A percentile compares a stretch with the other conserved stretches of the same genome.
These are phyloP conservation scores for Xylaria nigripes DNA, from an alignment of 495 filamentous ascomycete species.

Conservation along the genomic window DNA sequence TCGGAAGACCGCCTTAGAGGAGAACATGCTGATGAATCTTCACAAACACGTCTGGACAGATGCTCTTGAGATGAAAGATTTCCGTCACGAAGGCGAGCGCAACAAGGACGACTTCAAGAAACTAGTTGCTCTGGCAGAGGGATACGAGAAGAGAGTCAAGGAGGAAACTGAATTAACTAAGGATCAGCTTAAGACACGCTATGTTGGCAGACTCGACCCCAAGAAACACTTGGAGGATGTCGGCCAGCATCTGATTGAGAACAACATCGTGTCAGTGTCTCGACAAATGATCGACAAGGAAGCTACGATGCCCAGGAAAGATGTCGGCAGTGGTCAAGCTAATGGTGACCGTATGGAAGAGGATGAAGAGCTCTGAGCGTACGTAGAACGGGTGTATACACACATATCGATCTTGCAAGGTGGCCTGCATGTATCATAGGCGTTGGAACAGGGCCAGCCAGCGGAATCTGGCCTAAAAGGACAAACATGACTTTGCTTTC, in stretches of 20 bases:
- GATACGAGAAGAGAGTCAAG: constrained; percentile 97
- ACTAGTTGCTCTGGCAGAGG: constrained; percentile 82
- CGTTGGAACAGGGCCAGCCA: constrained; percentile 25
- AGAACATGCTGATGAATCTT: constrained; percentile 99
- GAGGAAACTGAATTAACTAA: constrained; percentile 95
- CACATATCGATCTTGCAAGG: constrained; percentile 8
- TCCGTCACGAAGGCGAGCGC: constrained; percentile 69
- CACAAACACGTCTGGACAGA: constrained; percentile 99
- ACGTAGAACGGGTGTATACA: constrained; percentile 12
- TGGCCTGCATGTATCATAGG: constrained; percentile 27
- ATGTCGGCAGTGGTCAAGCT: constrained; percentile 43
- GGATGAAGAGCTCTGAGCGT: constrained; percentile 37
- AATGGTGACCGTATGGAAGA: constrained; percentile 51
- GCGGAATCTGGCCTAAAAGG: constrained; percentile 19
- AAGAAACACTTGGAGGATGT: constrained; percentile 99
- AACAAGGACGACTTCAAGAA: constrained; percentile 82
- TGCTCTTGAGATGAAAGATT: constrained; percentile 93
- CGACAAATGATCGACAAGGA: constrained; percentile 99
- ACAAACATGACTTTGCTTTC: constrained; percentile 11
- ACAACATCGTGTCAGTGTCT: constrained; percentile 95
- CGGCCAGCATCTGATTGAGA: constrained; percentile 91
- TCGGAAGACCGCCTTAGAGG: constrained; percentile 92
- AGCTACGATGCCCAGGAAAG: constrained; percentile 57
- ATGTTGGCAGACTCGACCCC: constrained; percentile 96
- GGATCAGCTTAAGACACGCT: constrained; percentile 96